Base-by-base conservation (phyloP, 106 monocot genomes). In the Dioscorea alata region DNA sequence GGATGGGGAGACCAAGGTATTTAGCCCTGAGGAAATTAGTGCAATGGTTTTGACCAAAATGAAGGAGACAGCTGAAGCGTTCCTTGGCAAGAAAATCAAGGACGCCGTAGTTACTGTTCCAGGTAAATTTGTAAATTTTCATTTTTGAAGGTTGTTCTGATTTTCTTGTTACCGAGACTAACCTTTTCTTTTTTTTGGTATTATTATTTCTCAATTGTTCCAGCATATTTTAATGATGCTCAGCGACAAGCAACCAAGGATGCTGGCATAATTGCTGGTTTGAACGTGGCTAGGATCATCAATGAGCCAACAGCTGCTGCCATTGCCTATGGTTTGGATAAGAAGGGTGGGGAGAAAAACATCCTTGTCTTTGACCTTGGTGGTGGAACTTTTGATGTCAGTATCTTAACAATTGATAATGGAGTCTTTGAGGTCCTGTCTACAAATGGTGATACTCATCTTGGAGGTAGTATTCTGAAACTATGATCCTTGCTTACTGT, bases 161-260 rank as follows among this genome's bases (percentile, higher is more conserved):
- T 10, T 42, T 75, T 18, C 23, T 49, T 4, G 19, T 19, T 54
- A 54, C 6, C 6, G 6, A 19, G 35, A 53, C 21, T 62, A 25
- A 13, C 20, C 16, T 14, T 28, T 14, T 33, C 32, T 61, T 8
- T 57, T 51, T 31, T n/a, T n/a, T n/a, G n/a, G n/a, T n/a, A n/a
- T n/a, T 60, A 50, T 23, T 28, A 1, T 28, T 28, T 28, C 28
- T 28, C 3, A 28, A 6, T 12, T 51, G 50, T 63, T 76, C 2
- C 75, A 88, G 87, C 87, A 6, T 88, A 88, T 62, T 88, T 88
- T 72, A 88, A 88, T 78, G 87, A 88, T 78, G 87, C 87, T 60
- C 83, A 88, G 75, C 83, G 87, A 35, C 83, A 88, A 61, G 87
- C 87, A 25, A 88, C 87, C 25, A 88, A 88, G 78, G 87, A 88